A percentile compares a stretch with the other conserved stretches of the same genome.
Evolutionary conservation across 148 eudicot species (phyloP).

Genomic region (Amaranthus cruentus): DNA sequence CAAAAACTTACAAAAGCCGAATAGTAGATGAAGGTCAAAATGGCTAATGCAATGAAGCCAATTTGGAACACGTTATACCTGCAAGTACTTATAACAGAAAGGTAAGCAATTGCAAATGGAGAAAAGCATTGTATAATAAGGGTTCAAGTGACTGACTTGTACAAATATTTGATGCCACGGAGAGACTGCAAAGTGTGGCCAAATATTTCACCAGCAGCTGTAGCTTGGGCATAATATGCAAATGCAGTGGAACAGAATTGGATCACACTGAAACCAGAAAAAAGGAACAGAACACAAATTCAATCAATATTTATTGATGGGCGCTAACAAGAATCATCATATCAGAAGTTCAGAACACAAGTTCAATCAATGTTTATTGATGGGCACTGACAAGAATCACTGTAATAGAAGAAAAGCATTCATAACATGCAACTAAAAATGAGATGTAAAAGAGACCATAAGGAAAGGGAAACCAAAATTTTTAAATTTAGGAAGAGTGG

Average conservation of each 20-base stretch:
- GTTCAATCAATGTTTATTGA: neutral
- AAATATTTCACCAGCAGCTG: constrained; percentile 95
- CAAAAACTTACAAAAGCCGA: constrained; percentile 70
- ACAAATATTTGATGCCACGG: constrained; percentile 90
- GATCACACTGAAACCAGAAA: constrained; percentile 69
- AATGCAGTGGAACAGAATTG: constrained; percentile 96
- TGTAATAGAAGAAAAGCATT: too few relatives aligned
- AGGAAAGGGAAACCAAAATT: neutral
- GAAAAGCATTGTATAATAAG: neutral
- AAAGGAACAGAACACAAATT: constrained; percentile 17
- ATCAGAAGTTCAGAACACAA: neutral
- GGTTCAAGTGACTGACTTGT: constrained; percentile 62
- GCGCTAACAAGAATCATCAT: neutral
- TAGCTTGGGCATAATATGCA: constrained; percentile 97
- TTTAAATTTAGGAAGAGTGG: neutral
- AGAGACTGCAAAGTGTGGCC: constrained; percentile 97
- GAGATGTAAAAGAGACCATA: neutral
- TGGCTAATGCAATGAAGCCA: constrained; percentile 69
- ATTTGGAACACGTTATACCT: constrained; percentile 98
- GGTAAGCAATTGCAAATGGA: constrained; percentile 18
- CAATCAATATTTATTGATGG: neutral
- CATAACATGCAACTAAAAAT: neutral
- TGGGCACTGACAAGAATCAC: neutral
- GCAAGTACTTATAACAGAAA: constrained; percentile 14
- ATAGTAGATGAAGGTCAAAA: constrained; percentile 76